These are phyloP conservation scores for Fusarium bactridioides DNA, from an alignment of 2,329 filamentous ascomycete genomes.

Conservation along the genomic window DNA sequence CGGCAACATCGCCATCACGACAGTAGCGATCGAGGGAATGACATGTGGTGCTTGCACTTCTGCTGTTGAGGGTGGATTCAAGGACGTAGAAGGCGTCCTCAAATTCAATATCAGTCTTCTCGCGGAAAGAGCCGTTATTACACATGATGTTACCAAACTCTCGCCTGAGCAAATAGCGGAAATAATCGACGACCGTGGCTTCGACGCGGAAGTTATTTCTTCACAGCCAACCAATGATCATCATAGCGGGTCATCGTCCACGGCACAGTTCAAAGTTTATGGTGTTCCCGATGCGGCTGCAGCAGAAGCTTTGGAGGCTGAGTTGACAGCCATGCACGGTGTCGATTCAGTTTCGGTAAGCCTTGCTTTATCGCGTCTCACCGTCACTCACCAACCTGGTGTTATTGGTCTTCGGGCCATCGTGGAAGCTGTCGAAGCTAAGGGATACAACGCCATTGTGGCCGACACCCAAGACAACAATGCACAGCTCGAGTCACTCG, in stretches of 20 bases:
- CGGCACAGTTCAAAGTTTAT: conserved; percentile 83
- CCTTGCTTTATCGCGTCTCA: conserved; percentile 76
- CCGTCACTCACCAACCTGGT: conserved; percentile 75
- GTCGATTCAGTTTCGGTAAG: conserved; percentile 78
- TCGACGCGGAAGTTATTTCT: conserved; percentile 84
- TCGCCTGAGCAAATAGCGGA: conserved; percentile 77
- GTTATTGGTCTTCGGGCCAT: conserved; percentile 81
- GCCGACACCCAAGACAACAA: conserved; percentile 95
- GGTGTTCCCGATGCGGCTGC: conserved; percentile 76
- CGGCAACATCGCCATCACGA: conserved; percentile 72
- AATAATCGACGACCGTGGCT: conserved; percentile 88
- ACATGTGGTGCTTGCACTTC: conserved; percentile 97
- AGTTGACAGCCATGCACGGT: conserved; percentile 71
- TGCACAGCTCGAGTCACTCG: conserved; percentile 91
- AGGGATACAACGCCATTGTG: conserved; percentile 87
- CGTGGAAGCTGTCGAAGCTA: conserved; percentile 82
- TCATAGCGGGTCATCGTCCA: conserved; percentile 63
- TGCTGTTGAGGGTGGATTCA: conserved; percentile 85
- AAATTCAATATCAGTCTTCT: conserved; percentile 96
- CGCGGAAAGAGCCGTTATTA: conserved; percentile 88
- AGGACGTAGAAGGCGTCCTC: conserved; percentile 76
- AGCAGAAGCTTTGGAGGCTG: conserved; percentile 76
- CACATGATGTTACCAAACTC: conserved; percentile 79
- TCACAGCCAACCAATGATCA: conserved; percentile 69
- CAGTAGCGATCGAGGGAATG: conserved; percentile 93